Evolutionary conservation across 2,329 filamentous ascomycete species (phyloP), one percentile per base, ranked within the genome.

Genomic region (Teratosphaeria viscida): DNA sequence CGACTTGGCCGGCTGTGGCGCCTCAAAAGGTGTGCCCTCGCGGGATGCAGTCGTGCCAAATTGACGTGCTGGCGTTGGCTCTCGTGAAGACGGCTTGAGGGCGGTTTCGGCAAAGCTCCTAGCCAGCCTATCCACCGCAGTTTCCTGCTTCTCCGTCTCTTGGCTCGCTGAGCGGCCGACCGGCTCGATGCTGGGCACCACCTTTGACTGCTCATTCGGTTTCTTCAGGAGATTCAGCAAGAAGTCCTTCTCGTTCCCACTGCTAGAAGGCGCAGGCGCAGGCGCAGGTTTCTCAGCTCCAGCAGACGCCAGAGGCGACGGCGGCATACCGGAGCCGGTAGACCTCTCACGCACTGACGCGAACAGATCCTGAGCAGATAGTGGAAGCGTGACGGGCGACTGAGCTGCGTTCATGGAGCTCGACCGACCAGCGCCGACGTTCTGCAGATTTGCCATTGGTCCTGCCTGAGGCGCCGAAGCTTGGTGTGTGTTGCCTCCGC

Each of bases 141-240:
- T 34, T 6, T 64, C 59, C n/a, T 60, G 61, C 54, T 65, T 63
- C n/a, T 58, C 56, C n/a, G 47, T 58, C 14, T 59, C 57, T 34
- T 56, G 58, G 34, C 34, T 54, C 34, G 62, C 56, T 34, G 61
- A 49, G 26, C 11, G 56, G 39, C 55, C 61, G n/a, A 57, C 52
- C 27, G 47, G 26, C 57, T 57, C 55, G 27, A 34, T 56, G 57
- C 27, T 23, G 54, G 62, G 61, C 11, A 57, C 76, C 74, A 67
- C 74, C 61, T 73, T 73, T 19, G 43, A n/a, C 60, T 70, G 57
- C 39, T 59, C 37, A 37, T 67, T 69, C 14, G 74, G 85, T 55
- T 88, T 86, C 69, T 91, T 94, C 64, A 99, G 82, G 60, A 97
- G 80, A 67, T 90, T 88, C 63, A 97, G 84, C 55, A 99, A 80